phyloP scores from a whole-genome alignment of 768 basidiomycete genomes.

The Thelephora ganbajun region DNA sequence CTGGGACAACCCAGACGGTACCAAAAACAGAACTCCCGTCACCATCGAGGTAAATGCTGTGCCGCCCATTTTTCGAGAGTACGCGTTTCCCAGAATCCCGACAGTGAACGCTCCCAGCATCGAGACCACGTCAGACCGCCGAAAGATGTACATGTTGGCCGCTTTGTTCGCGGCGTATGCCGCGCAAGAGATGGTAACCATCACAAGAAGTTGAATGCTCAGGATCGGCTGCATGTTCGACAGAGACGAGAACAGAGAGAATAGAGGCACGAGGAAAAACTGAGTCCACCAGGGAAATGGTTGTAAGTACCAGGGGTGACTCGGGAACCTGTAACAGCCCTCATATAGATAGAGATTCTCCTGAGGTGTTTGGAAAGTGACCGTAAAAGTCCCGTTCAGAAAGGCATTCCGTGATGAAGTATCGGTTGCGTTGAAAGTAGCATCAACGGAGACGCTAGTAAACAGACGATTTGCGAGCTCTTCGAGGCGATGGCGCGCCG shows the following conservation, averaged over 20 bases:
- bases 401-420: conserved; percentile 25
- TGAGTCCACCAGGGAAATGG: conserved; percentile 69
- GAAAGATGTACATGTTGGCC: conserved; percentile 76
- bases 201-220: conserved; percentile 60
- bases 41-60: conserved; percentile 89
- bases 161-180: conserved; percentile 70
- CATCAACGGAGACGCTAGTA: conserved; percentile 38
- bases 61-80: conserved; percentile 70
- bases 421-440: conserved; percentile 39
- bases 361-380: conserved; percentile 37
- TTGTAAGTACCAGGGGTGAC: conserved; percentile 66
- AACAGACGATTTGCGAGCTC: conserved; percentile 37
- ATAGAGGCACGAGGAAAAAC: conserved; percentile 63
- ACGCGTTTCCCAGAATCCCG: conserved; percentile 65
- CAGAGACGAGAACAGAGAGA: conserved; percentile 59
- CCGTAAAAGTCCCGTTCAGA: conserved; percentile 49
- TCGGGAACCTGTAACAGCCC: conserved; percentile 58
- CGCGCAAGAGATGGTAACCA: conserved; percentile 75
- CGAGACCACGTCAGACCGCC: conserved; percentile 72
- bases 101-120: conserved; percentile 78
- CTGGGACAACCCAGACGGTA: conserved; percentile 78
- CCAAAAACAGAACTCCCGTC: conserved; percentile 75
- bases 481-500: conserved; percentile 37
- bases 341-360: conserved; percentile 33
- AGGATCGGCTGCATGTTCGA: conserved; percentile 66